Evolutionary conservation across 495 filamentous ascomycete species (phyloP), one percentile per base, ranked within the genome.

Genomic region (Aspergillus ellipticus): DNA sequence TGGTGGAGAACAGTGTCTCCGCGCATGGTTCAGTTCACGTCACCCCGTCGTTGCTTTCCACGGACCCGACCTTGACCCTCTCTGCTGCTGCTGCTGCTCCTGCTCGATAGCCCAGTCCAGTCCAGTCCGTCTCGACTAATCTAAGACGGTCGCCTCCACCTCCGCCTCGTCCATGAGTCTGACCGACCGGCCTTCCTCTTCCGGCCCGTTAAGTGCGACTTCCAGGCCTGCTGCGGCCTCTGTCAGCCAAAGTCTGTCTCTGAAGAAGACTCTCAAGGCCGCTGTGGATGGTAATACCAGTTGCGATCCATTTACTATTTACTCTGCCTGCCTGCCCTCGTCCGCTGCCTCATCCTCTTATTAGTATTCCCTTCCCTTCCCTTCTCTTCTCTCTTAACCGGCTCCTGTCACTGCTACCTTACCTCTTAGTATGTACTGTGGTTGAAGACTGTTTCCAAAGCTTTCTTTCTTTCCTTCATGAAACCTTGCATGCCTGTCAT

Each of bases 251-350:
- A 79, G 71, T 57, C 81, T 85, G 66, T 80, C 72, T 53, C 73
- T 89, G 59, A 90, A 90, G 77, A 80, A 84, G 70, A 87, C 79
- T 61, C 82, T 89, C 59, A 86, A 89, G 77, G 82, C 84, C 58
- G 82, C 84, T 57, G 89, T 90, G 74, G 88, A 92, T 80, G 89
- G 89, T 92, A 84, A 70, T 75, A 64, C 56, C 50, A 52, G 42
- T 54, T 56, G 45, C 50, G 53, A 42, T 35, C 41, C 50, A 17
- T 51, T 42, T 60, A 43, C 57, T 64, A 60, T 58, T 61, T 54
- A 53, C 33, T 60, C 43, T 43, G 53, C 29, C 33, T 57, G 39
- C 31, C 26, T 54, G 29, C 42, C n/a, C n/a, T n/a, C n/a, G n/a
- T n/a, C n/a, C n/a, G n/a, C n/a, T n/a, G n/a, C n/a, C n/a, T n/a